Conservation (phyloP, 2,329 filamentous ascomycete genomes). For the Xylariaceae sp. region DNA sequence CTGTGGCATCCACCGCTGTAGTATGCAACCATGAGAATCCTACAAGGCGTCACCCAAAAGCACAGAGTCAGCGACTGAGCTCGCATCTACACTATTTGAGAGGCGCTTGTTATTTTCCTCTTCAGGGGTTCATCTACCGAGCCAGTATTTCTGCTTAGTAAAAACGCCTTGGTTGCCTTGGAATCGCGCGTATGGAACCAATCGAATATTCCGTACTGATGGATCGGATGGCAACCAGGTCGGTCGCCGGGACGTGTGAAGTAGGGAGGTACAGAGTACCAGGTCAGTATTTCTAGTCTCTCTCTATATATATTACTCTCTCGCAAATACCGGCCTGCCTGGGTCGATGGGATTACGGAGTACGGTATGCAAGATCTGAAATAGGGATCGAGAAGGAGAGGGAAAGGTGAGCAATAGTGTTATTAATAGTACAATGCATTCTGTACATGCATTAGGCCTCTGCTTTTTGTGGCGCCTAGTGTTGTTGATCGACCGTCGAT, state of each 20-base stretch:
- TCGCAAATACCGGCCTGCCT: too few relatives aligned
- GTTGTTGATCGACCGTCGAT: background rate
- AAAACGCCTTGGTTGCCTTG: background rate
- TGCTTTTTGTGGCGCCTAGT: background rate
- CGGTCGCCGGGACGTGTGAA: too few relatives aligned
- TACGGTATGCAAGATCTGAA: too few relatives aligned
- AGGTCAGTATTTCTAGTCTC: too few relatives aligned
- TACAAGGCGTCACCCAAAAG: conserved; percentile 3
- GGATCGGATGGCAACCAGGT: too few relatives aligned
- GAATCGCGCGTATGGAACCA: background rate
- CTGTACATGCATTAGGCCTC: background rate
- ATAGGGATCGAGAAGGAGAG: background rate
- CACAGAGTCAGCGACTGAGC: conserved; percentile 10
- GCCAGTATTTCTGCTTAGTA: background rate
- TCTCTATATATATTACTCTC: too few relatives aligned
- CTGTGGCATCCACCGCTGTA: conserved; percentile 15
- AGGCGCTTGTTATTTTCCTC: conserved; percentile 1
- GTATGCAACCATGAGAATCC: conserved; percentile 15
- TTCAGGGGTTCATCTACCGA: conserved; percentile 2
- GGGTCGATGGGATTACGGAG: too few relatives aligned
- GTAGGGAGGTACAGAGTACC: too few relatives aligned
- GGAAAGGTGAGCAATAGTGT: background rate
- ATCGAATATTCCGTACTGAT: background rate
- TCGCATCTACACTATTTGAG: conserved; percentile 1
- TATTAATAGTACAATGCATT: background rate